These are phyloP conservation scores for Rhodomyrtus psidioides DNA, from an alignment of 441 rosid species.

Conservation along the genomic window DNA sequence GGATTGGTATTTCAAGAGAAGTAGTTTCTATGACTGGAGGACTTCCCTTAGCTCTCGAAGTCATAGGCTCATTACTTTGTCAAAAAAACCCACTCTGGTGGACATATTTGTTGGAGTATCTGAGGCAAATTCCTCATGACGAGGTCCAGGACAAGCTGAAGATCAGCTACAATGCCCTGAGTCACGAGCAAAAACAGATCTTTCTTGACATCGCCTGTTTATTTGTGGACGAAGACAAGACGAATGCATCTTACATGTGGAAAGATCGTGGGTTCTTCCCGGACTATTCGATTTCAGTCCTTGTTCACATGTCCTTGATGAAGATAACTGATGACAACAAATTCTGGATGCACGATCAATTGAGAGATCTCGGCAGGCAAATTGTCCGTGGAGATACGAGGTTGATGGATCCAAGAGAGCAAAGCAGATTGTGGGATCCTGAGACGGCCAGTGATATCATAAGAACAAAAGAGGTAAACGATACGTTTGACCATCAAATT, in stretches of 20 bases:
- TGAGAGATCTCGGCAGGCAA: neutral
- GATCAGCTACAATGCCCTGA: neutral
- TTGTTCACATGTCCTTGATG: neutral
- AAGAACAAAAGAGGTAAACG: neutral
- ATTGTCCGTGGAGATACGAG: neutral
- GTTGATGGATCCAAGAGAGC: neutral
- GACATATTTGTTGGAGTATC: neutral
- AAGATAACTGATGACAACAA: neutral
- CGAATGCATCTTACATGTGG: neutral
- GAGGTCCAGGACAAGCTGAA: neutral
- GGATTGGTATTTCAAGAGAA: neutral
- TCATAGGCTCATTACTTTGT: neutral
- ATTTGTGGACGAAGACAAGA: neutral
- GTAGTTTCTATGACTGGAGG: neutral
- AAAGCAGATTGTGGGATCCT: too few species aligned
- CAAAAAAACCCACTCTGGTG: neutral
- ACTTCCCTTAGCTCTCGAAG: neutral
- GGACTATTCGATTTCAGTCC: neutral
- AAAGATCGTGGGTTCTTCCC: neutral
- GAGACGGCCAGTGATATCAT: neutral
- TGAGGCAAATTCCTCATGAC: neutral
- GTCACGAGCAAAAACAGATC: neutral
- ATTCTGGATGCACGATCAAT: neutral
- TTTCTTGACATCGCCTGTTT: neutral
- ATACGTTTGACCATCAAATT: neutral